Conservation (phyloP, 768 basidiomycete genomes). For the Steccherinum ochraceum region DNA sequence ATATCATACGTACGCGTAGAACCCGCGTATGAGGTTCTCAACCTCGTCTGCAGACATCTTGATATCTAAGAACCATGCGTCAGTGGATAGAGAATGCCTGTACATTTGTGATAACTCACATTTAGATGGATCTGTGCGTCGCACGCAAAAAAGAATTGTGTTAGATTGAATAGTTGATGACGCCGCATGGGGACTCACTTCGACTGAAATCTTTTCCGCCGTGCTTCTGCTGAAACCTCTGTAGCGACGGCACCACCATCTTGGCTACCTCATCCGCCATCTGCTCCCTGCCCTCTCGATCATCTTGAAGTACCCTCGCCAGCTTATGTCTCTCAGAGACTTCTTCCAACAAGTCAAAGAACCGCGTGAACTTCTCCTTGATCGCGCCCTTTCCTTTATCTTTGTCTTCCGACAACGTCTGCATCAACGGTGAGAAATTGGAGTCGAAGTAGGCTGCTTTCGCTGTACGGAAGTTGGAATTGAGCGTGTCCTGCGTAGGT, state of each 20-base stretch:
- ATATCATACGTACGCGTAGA: constrained; percentile 35
- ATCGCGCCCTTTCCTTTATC: constrained; percentile 50
- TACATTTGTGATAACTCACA: constrained; percentile 34
- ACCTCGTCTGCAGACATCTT: constrained; percentile 72
- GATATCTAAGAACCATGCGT: constrained; percentile 47
- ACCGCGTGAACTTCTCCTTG: constrained; percentile 79
- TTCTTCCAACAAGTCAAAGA: constrained; percentile 78
- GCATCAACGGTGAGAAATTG: constrained; percentile 76
- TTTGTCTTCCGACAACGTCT: constrained; percentile 45
- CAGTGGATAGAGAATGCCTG: neutral
- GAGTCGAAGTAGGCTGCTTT: constrained; percentile 82
- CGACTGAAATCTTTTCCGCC: constrained; percentile 81
- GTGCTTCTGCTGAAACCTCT: constrained; percentile 69
- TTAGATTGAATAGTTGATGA: neutral
- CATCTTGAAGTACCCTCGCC: constrained; percentile 66
- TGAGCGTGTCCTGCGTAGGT: constrained; percentile 54
- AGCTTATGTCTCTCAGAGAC: constrained; percentile 69
- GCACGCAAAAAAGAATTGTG: constrained; percentile 5
- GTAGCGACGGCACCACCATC: constrained; percentile 68
- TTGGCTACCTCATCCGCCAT: constrained; percentile 71
- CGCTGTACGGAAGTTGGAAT: constrained; percentile 69
- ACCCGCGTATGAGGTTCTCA: constrained; percentile 58
- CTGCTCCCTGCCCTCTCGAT: constrained; percentile 48
- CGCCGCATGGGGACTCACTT: constrained; percentile 41
- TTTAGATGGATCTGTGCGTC: constrained; percentile 56